Evolutionary conservation across 2,329 filamentous ascomycete species (phyloP), one percentile per base, ranked within the genome.

Genomic region (Ilyonectria destructans): DNA sequence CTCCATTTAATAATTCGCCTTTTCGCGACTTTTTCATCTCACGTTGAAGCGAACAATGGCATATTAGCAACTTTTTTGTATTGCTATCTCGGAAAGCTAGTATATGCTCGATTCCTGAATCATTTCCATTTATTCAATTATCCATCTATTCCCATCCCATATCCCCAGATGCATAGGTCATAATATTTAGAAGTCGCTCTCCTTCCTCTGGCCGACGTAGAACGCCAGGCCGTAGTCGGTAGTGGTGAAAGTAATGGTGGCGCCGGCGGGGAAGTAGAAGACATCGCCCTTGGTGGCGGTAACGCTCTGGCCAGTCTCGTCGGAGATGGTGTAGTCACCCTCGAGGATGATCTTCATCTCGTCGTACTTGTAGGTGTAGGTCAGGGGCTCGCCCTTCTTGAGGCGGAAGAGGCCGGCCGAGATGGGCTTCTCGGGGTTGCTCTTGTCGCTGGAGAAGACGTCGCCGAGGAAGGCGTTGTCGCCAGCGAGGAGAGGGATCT

Each of bases 311-410:
- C 90, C 91, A 2, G 88, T 88, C 77, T 87, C 87, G 71, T 92
- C 91, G 33, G 83, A 84, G 74, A 93, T 91, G 69, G 89, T 87
- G 75, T 90, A 92, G 71, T 88, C 85, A 15, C 91, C 91, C 74
- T 92, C 90, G 10, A 93, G 80, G 70, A 93, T 90, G 77, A 93
- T 91, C 83, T 93, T 93, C 88, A 92, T 91, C 83, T 93, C 91
- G 75, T 93, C 87, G 80, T 92, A 93, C 46, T 85, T 89, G 80
- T 93, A 93, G 35, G 86, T 88, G 82, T 93, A 93, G 9, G 90
- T 88, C 19, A 93, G 85, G 2, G 90, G 88, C 4, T 89, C 89
- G 73, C 91, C 90, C 72, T 91, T 90, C 74, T 92, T 89, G 12
- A 93, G 84, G 13, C 90, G 86, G 83, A 92, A 93, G 77, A 93